Evolutionary conservation across 495 filamentous ascomycete species (phyloP), one percentile per base, ranked within the genome.

Genomic region (Aspergillus mulundensis): DNA sequence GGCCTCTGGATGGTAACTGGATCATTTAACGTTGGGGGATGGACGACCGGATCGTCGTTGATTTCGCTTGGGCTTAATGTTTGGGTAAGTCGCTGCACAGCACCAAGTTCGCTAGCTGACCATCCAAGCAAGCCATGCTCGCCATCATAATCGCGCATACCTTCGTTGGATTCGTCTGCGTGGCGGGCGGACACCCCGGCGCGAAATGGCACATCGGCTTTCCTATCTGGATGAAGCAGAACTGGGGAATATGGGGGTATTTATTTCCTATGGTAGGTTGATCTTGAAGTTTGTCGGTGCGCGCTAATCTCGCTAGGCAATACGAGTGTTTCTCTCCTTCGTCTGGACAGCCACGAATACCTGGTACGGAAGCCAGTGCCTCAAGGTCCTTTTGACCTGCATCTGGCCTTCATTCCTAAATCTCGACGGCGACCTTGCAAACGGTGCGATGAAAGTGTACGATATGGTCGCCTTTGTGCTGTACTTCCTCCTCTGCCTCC

Each of bases 191-290:
- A 18, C 23, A 28, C 15, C 51, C 51, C 0, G 51, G 51, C 15
- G 51, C 51, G 3, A 54, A 54, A 21, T 54, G 51, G 51, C 51
- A 54, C 12, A 16, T 54, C 14, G 40, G 51, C 0, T 54, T 54
- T 18, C 28, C 51, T 3, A 54, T 54, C 51, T 30, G 24, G 10
- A 28, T 34, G 24, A 30, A 36, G 16, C 18, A 25, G 5, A 34
- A 25, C 8, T 54, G 51, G 51, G 51, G 51, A 3, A 34, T 54
- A 10, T 30, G 50, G 14, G 50, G 50, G 16, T 40, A 40, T 1
- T 19, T 53, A 7, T 53, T 53, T 25, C 50, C 43, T 7, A 45
- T 45, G 43, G 43, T 45, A 45, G 25, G 25, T 28, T 4, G 25
- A 28, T 28, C 25, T 28, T 28, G 4, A 28, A 28, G 25, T 28